A percentile compares a stretch with the other conserved stretches of the same genome.
phyloP scores from a whole-genome alignment of 2,329 filamentous ascomycete species.

The Aspergillus sp. region DNA sequence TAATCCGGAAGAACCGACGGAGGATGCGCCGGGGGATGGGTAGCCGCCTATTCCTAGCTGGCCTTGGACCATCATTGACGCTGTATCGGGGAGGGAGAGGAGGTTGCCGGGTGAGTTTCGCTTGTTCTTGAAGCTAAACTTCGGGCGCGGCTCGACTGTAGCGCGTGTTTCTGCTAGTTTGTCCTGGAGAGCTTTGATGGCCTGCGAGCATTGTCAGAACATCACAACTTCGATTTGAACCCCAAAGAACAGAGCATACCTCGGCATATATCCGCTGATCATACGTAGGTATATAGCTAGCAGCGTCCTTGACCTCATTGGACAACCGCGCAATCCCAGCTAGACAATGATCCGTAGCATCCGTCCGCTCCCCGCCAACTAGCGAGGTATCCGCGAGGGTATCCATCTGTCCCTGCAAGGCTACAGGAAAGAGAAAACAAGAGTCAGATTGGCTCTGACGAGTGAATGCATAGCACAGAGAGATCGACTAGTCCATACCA shows the following conservation, averaged over 20 bases:
- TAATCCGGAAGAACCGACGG: slow-evolving; percentile 43
- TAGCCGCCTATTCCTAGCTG: slow-evolving; percentile 50
- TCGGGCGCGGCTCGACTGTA: slow-evolving; percentile 72
- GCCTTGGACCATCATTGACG: slow-evolving; percentile 56
- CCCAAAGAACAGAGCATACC: slow-evolving; percentile 49
- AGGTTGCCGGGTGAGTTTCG: slow-evolving; percentile 55
- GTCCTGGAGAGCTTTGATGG: slow-evolving; percentile 79
- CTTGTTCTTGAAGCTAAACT: slow-evolving; percentile 78
- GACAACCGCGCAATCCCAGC: slow-evolving; percentile 79
- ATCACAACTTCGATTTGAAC: background rate
- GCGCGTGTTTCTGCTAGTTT: slow-evolving; percentile 73
- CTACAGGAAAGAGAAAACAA: slow-evolving; percentile 48
- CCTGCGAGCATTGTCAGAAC: slow-evolving; percentile 48
- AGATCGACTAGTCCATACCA: slow-evolving; percentile 53
- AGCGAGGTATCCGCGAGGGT: slow-evolving; percentile 66
- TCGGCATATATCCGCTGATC: slow-evolving; percentile 86
- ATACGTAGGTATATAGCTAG: slow-evolving; percentile 81
- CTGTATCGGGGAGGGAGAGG: slow-evolving; percentile 61
- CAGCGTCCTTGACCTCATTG: slow-evolving; percentile 81
- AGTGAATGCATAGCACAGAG: slow-evolving; percentile 11
- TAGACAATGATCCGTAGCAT: slow-evolving; percentile 80
- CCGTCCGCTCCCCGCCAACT: slow-evolving; percentile 74
- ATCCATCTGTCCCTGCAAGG: slow-evolving; percentile 75
- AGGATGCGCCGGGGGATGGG: slow-evolving; percentile 47
- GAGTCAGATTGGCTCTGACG: slow-evolving; percentile 25